Base-by-base conservation (phyloP, 768 basidiomycete species). In the Suillus weaverae region DNA sequence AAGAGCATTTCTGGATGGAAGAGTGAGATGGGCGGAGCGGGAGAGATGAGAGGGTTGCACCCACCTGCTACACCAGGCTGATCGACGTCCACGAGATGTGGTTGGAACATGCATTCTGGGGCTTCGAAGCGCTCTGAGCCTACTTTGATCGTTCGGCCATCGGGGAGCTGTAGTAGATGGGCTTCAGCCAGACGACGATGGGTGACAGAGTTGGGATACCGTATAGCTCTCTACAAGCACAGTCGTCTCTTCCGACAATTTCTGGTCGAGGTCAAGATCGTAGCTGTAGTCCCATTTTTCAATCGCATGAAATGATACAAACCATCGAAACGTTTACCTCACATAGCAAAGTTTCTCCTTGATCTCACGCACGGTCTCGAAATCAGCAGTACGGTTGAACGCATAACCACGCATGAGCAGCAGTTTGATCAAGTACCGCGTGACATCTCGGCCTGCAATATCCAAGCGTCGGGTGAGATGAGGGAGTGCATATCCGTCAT, bases 321-420 rank as follows among this genome's bases (percentile, higher is more conserved):
- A 38, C 18, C 43, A 46, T 56, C 51, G 41, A 22, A 22, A 9
- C 7, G 13, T 33, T 66, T 68, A 95, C 94, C 92, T 97, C 72
- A 97, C 92, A 74, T 99, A 99, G 80, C 97, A 99, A 53, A 99
- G 78, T 77, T 96, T 97, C 83, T 99, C 97, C 80, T 99, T 99
- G 81, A 99, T 99, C 77, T 97, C 94, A 38, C 97, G 82, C 26
- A 99, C 97, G 2, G 97, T 99, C 81, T 99, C 97, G 72, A 99
- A 99, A 80, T 99, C 97, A 33, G 97, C 97, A 3, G 97, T 99
- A 46, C 97, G 89, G 80, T 99, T 99, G 85, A 99, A 99, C 1
- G 97, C 97, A 77, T 99, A 99, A n/a, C 97, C 97, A n/a, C 97
- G 89, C 96, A 98, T 98, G 70, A 99, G 87, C 39, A 99, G 83